Evolutionary conservation across 2,329 filamentous ascomycete genomes (phyloP).

Genomic region (Fusarium acutatum): DNA sequence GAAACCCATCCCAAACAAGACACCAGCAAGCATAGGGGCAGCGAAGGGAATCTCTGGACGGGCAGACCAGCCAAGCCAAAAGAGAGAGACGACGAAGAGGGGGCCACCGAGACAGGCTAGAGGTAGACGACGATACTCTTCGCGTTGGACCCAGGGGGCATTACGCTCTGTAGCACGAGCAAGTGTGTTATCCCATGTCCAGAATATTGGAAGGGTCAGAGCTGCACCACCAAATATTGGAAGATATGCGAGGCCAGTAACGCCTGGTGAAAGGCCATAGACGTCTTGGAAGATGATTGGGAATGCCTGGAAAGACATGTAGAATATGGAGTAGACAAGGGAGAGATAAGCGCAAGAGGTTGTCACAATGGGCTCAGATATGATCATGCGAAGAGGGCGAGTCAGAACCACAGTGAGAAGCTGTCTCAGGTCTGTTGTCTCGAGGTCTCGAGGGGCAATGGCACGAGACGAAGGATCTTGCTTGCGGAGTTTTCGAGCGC

Average conservation of each 20-base stretch:
- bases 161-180: slow-evolving; percentile 57
- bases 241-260: slow-evolving; percentile 73
- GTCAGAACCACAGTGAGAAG: slow-evolving; percentile 75
- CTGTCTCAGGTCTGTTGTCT: slow-evolving; percentile 64
- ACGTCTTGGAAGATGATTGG: slow-evolving; percentile 72
- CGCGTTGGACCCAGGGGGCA: slow-evolving; percentile 66
- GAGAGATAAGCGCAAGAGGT: slow-evolving; percentile 76
- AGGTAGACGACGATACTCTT: slow-evolving; percentile 75
- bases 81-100: slow-evolving; percentile 63
- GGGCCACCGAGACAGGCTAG: slow-evolving; percentile 76
- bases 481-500: slow-evolving; percentile 66
- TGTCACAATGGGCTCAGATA: slow-evolving; percentile 77
- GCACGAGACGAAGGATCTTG: slow-evolving; percentile 60
- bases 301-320: slow-evolving; percentile 81
- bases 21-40: slow-evolving; percentile 66
- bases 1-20: slow-evolving; percentile 70
- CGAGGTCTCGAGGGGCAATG: slow-evolving; percentile 70
- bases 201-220: slow-evolving; percentile 68
- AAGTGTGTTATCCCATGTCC: slow-evolving; percentile 70
- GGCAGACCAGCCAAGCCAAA: slow-evolving; percentile 71
- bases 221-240: slow-evolving; percentile 72
- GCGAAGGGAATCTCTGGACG: slow-evolving; percentile 58
- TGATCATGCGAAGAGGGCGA: slow-evolving; percentile 75
- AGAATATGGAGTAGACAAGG: slow-evolving; percentile 71
- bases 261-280: slow-evolving; percentile 71